phyloP scores from a whole-genome alignment of 2,329 filamentous ascomycete genomes.

The Albifimbria verrucaria region DNA sequence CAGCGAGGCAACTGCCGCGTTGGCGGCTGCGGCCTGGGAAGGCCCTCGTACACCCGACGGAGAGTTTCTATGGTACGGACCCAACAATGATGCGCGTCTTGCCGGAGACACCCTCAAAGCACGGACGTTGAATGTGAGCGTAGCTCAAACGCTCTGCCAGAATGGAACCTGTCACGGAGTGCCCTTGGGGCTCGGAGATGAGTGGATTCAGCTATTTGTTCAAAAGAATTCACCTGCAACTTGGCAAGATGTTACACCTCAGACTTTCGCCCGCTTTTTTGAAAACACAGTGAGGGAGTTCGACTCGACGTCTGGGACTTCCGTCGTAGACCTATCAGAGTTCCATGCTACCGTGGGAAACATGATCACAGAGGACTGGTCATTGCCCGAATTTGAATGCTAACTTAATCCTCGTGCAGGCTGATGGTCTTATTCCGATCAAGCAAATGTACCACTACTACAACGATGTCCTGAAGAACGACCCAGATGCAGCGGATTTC shows the following conservation, averaged over 20 bases:
- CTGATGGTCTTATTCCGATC: background rate
- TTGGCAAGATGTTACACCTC: background rate
- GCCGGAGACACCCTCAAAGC: too few species aligned
- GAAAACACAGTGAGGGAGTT: background rate
- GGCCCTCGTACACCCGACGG: too few species aligned
- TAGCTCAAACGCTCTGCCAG: too few species aligned
- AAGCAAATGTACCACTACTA: background rate
- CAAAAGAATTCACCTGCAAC: background rate
- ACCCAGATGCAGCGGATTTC: background rate
- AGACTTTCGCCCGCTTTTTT: background rate
- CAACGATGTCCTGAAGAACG: background rate
- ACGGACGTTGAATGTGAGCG: too few species aligned
- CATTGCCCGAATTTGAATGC: background rate
- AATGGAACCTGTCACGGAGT: background rate
- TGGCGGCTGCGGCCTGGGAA: too few species aligned
- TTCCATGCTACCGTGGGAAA: background rate
- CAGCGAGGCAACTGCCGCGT: too few species aligned
- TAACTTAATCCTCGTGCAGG: background rate
- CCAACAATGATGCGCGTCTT: too few species aligned
- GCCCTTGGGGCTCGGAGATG: background rate
- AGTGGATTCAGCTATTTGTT: background rate
- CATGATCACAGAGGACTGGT: background rate
- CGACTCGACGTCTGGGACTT: background rate
- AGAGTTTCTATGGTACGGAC: too few species aligned
- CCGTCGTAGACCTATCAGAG: background rate